Evolutionary conservation across 495 filamentous ascomycete species (phyloP).

Genomic region (Lindgomyces ingoldianus): DNA sequence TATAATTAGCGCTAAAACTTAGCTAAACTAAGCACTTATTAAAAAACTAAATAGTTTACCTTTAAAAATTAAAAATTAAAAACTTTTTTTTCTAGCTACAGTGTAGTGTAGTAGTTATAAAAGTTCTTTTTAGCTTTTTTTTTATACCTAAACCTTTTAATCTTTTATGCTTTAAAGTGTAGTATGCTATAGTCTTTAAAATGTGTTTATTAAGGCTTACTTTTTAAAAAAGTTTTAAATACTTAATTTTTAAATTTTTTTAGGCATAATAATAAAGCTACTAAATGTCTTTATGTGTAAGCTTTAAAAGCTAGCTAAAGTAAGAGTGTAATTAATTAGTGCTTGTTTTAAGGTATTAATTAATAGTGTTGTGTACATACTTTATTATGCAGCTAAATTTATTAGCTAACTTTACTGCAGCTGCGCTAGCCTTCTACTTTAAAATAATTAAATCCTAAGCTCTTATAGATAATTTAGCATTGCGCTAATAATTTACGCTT

Average conservation of each 20-base stretch:
- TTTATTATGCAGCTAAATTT: too few species aligned
- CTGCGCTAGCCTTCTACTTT: too few species aligned
- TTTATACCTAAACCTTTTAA: neutral
- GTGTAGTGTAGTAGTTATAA: neutral
- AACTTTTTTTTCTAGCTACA: neutral
- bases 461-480: neutral
- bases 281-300: neutral
- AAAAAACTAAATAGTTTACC: conserved; percentile 9
- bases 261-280: neutral
- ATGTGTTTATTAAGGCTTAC: neutral
- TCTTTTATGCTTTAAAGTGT: neutral
- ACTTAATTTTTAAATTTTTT: too few species aligned
- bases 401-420: too few species aligned
- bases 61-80: neutral
- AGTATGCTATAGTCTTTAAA: neutral
- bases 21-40: conserved; percentile 23
- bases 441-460: too few species aligned
- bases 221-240: neutral
- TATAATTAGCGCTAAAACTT: neutral
- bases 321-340: too few species aligned
- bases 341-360: too few species aligned
- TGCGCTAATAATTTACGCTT: neutral
- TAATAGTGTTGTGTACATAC: too few species aligned
- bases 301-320: neutral
- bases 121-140: neutral